Percentiles rank a stretch among this genome's conserved stretches.
Conservation (phyloP, 768 basidiomycete genomes). For the Boletus reticulatus region DNA sequence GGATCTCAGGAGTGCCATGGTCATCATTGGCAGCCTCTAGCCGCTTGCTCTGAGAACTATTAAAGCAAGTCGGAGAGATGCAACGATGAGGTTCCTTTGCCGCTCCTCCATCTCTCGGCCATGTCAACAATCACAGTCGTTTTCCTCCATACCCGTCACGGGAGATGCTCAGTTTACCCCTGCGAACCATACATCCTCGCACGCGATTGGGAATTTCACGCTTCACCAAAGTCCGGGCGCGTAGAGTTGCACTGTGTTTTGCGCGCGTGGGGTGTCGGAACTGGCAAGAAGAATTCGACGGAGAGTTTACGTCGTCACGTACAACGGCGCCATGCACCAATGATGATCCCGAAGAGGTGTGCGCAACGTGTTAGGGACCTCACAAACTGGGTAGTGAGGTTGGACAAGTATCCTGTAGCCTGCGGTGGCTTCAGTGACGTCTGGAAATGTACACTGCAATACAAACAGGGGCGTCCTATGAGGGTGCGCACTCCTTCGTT, state of each 20-base stretch:
- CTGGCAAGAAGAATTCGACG: neutral
- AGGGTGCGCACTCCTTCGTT: conserved; percentile 11
- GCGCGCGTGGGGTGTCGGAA: neutral
- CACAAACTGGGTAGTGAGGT: conserved; percentile 16
- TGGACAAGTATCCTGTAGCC: conserved; percentile 20
- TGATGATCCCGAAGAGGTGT: neutral
- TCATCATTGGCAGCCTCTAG: too few relatives aligned
- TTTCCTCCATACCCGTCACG: neutral
- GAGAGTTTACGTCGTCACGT: neutral
- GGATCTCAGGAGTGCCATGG: neutral
- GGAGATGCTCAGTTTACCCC: neutral
- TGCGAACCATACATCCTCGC: too few relatives aligned
- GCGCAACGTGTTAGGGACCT: conserved; percentile 7
- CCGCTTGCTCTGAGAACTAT: too few relatives aligned
- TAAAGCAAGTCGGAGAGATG: too few relatives aligned
- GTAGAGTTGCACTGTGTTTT: too few relatives aligned
- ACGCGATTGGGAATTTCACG: too few relatives aligned
- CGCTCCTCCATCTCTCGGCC: too few relatives aligned
- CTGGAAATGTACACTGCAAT: conserved; percentile 20
- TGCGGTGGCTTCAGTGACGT: conserved; percentile 31
- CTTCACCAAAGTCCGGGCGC: too few relatives aligned
- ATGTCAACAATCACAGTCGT: neutral
- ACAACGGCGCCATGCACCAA: neutral
- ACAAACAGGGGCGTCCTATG: neutral
- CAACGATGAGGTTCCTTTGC: neutral